Evolutionary conservation across 2,329 filamentous ascomycete species (phyloP).

Genomic region (Apiospora hydei): DNA sequence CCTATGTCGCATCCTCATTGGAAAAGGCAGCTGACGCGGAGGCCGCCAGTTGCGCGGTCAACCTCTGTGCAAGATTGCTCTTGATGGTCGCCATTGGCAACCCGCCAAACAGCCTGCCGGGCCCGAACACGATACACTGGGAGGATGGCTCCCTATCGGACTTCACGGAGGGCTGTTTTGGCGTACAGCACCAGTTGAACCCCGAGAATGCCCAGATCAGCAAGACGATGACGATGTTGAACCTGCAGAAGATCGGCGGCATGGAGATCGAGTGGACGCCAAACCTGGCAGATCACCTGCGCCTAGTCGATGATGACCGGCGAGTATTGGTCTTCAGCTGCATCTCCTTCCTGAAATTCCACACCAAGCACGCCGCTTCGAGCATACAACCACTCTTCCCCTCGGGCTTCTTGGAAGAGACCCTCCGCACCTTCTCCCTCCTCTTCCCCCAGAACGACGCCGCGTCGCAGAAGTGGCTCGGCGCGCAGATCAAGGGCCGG

Average conservation of each 20-base stretch:
- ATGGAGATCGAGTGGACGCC: slow-evolving; percentile 43
- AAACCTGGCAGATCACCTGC: slow-evolving; percentile 49
- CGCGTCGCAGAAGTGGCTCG: background rate
- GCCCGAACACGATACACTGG: background rate
- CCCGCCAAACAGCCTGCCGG: background rate
- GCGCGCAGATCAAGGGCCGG: background rate
- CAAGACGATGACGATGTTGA: slow-evolving; percentile 34
- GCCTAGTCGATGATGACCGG: slow-evolving; percentile 44
- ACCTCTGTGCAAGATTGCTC: background rate
- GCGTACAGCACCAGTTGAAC: background rate
- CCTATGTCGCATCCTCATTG: background rate
- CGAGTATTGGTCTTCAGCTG: slow-evolving; percentile 48
- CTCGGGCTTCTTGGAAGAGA: slow-evolving; percentile 43
- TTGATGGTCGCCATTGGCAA: background rate
- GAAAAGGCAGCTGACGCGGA: too few species aligned
- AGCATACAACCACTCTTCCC: slow-evolving; percentile 36
- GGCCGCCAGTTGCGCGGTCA: background rate
- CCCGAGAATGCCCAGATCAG: slow-evolving; percentile 28
- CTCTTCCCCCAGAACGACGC: slow-evolving; percentile 43
- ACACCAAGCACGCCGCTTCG: slow-evolving; percentile 30
- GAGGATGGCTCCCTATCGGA: background rate
- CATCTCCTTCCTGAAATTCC: slow-evolving; percentile 42
- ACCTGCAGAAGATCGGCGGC: slow-evolving; percentile 42
- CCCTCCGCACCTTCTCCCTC: slow-evolving; percentile 43
- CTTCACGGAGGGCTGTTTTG: background rate